phyloP scores from a whole-genome alignment of 2,329 filamentous ascomycete species.

The Stagonosporopsis chrysanthemi region DNA sequence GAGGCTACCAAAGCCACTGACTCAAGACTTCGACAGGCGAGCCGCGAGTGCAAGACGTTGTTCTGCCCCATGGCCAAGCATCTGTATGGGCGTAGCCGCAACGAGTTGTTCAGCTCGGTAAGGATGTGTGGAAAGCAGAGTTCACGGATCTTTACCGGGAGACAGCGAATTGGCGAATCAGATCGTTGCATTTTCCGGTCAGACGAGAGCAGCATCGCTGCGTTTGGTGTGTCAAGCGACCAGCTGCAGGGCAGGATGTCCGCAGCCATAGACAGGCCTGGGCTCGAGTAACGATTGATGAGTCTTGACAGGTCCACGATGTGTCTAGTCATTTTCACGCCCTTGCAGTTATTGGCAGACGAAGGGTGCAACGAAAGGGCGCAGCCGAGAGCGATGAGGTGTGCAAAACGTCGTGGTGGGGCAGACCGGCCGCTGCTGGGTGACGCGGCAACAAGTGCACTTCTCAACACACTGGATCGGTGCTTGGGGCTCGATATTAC shows the following conservation, averaged over 20 bases:
- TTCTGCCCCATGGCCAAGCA: not conserved
- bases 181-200: slow-evolving; percentile 37
- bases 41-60: not conserved
- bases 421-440: not conserved
- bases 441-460: slow-evolving; percentile 7
- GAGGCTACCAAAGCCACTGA: not conserved
- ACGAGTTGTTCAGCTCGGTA: slow-evolving; percentile 29
- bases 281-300: slow-evolving; percentile 27
- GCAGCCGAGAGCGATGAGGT: not conserved
- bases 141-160: slow-evolving; percentile 11
- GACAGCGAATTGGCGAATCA: slow-evolving; percentile 32
- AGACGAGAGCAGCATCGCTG: slow-evolving; percentile 39
- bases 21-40: not conserved
- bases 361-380: slow-evolving; percentile 4
- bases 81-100: not conserved
- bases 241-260: slow-evolving; percentile 21
- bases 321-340: slow-evolving; percentile 6
- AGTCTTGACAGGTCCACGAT: slow-evolving; percentile 20
- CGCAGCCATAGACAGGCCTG: slow-evolving; percentile 25
- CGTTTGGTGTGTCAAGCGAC: slow-evolving; percentile 31
- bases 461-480: not conserved
- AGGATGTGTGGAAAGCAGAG: slow-evolving; percentile 33
- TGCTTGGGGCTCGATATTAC: slow-evolving; percentile 8
- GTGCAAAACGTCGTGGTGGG: slow-evolving; percentile 1
- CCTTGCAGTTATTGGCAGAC: not conserved